These are phyloP conservation scores for Geopyxis carbonaria DNA, from an alignment of 495 filamentous ascomycete species.

Conservation along the genomic window DNA sequence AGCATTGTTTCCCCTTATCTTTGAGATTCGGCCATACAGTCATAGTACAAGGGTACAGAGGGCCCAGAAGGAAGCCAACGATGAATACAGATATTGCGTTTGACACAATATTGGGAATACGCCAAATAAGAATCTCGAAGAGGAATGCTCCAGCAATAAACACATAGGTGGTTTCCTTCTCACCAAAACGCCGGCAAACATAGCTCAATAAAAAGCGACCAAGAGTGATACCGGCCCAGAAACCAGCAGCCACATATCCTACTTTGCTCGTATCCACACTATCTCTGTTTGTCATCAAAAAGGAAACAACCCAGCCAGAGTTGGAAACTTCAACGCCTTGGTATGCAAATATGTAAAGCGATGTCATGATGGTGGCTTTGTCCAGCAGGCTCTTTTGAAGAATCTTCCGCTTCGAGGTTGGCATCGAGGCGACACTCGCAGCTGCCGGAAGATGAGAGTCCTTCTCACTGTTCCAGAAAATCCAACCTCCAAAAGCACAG, in stretches of 20 bases:
- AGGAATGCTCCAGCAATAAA: constrained; percentile 32
- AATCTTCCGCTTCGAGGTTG: background rate
- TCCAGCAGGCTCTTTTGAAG: background rate
- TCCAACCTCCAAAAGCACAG: constrained; percentile 35
- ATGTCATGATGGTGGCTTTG: constrained; percentile 34
- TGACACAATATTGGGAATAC: constrained; percentile 46
- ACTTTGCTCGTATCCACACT: constrained; percentile 47
- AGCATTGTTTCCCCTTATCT: background rate
- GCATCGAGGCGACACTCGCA: no score
- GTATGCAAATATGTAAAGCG: constrained; percentile 49
- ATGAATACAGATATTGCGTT: background rate
- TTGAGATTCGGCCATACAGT: constrained; percentile 49
- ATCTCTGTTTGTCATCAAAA: constrained; percentile 54
- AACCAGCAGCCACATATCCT: constrained; percentile 66
- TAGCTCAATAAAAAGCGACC: background rate
- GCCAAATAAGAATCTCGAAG: constrained; percentile 58
- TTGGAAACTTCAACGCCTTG: constrained; percentile 49
- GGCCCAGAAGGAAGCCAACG: background rate
- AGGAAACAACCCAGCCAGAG: constrained; percentile 59
- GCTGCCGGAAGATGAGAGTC: no score
- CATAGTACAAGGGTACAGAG: constrained; percentile 31
- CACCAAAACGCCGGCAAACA: background rate
- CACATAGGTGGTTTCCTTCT: constrained; percentile 1
- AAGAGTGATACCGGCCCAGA: constrained; percentile 53
- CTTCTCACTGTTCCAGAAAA: constrained; percentile 37